Percentiles rank a stretch among this genome's conserved stretches.
Conservation (phyloP, 495 filamentous ascomycete genomes). For the Talaromyces stipitatus region DNA sequence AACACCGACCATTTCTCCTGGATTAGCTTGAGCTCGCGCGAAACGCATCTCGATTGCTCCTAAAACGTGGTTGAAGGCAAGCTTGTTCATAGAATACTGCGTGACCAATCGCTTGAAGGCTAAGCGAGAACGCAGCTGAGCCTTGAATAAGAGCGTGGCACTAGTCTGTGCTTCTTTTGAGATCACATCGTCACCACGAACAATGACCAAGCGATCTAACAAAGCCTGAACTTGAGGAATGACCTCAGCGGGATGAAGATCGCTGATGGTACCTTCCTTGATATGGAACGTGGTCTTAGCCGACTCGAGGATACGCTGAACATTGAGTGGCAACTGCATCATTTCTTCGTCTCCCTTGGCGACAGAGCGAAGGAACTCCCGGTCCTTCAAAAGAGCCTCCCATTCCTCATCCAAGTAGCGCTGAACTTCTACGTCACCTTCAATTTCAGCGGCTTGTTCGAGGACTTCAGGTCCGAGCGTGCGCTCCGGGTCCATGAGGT, state of each 20-base stretch:
- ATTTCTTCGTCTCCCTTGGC: conserved; percentile 64
- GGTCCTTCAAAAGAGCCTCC: conserved; percentile 66
- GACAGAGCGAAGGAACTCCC: conserved; percentile 64
- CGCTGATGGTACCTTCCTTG: conserved; percentile 72
- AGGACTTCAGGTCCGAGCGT: conserved; percentile 57
- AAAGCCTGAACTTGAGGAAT: conserved; percentile 72
- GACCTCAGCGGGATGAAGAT: conserved; percentile 83
- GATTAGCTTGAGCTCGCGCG: conserved; percentile 67
- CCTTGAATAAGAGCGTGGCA: conserved; percentile 84
- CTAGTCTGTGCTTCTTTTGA: conserved; percentile 82
- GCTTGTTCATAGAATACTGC: conserved; percentile 75
- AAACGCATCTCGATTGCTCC: conserved; percentile 88
- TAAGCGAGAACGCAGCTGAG: conserved; percentile 78
- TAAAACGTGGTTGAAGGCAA: conserved; percentile 87
- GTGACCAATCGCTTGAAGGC: conserved; percentile 87
- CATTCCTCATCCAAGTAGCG: conserved; percentile 81
- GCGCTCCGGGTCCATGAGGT: conserved; percentile 82
- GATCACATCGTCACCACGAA: conserved; percentile 74
- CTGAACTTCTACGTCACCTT: conserved; percentile 79
- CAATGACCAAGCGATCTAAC: conserved; percentile 68
- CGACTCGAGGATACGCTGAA: conserved; percentile 81
- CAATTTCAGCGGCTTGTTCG: conserved; percentile 80
- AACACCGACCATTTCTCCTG: conserved; percentile 98
- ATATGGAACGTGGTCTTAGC: conserved; percentile 87
- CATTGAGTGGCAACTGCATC: conserved; percentile 87